phyloP scores from a whole-genome alignment of 208 protist species.

The Leishmania amazonensis region DNA sequence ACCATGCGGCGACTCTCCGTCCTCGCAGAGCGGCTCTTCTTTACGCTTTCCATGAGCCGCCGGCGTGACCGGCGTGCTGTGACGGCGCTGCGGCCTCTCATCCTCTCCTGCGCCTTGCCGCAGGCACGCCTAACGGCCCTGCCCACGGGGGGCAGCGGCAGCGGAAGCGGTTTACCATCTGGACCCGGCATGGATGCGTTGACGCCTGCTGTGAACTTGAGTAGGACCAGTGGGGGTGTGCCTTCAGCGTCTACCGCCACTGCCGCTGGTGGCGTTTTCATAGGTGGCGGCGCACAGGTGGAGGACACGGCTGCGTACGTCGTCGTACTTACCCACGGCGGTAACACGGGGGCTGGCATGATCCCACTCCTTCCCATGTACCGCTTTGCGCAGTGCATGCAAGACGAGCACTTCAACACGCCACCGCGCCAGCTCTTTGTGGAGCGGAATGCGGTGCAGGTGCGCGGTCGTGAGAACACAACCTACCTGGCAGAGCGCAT shows the following conservation, averaged over 20 bases:
- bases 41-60: constrained; percentile 74
- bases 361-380: constrained; percentile 46
- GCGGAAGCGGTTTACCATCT: constrained; percentile 4
- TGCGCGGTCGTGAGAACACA: constrained; percentile 69
- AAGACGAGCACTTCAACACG: constrained; percentile 65
- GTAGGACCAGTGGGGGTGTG: neutral
- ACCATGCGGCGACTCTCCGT: constrained; percentile 58
- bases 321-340: constrained; percentile 67
- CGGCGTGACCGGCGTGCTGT: constrained; percentile 50
- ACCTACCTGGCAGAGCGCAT: constrained; percentile 77
- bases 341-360: constrained; percentile 35
- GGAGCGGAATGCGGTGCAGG: constrained; percentile 45
- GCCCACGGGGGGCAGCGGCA: neutral
- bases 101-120: constrained; percentile 70
- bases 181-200: neutral
- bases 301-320: constrained; percentile 51
- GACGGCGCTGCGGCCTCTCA: constrained; percentile 57
- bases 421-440: constrained; percentile 42
- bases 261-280: neutral
- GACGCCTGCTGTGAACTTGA: neutral
- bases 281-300: constrained; percentile 4
- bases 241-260: neutral
- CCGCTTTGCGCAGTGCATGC: constrained; percentile 65
- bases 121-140: constrained; percentile 10
- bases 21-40: constrained; percentile 63